phyloP scores from a whole-genome alignment of 345 rosid species.

The Gossypium raimondii region DNA sequence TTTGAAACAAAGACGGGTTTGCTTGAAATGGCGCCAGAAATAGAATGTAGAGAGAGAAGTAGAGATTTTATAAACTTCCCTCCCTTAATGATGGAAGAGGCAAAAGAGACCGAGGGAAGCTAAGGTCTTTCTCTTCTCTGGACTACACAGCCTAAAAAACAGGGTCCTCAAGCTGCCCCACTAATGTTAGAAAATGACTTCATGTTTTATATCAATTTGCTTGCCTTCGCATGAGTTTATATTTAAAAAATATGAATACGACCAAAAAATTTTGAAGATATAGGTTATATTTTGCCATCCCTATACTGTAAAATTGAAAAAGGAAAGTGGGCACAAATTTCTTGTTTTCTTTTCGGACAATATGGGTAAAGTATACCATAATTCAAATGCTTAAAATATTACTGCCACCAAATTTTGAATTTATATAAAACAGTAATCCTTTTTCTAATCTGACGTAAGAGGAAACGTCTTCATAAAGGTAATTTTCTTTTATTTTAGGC shows the following conservation, averaged over 20 bases:
- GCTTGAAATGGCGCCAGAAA: conserved; percentile 15
- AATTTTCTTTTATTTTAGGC: too few species aligned
- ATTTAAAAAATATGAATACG: too few species aligned
- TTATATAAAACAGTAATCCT: too few species aligned
- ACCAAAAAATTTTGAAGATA: too few species aligned
- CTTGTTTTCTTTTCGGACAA: neutral
- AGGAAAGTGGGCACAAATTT: neutral
- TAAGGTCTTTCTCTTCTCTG: neutral
- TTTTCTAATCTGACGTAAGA: too few species aligned
- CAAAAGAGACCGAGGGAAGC: conserved; percentile 9
- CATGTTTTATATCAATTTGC: neutral
- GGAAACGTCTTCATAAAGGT: too few species aligned
- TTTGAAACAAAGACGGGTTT: neutral
- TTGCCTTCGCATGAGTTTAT: too few species aligned
- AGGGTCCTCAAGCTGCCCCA: neutral
- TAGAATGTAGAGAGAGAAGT: neutral
- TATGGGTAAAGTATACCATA: neutral
- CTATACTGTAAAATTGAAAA: neutral
- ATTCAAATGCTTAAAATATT: too few species aligned
- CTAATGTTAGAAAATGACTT: neutral
- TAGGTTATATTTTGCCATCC: too few species aligned
- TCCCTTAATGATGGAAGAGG: conserved; percentile 22
- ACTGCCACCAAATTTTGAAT: too few species aligned
- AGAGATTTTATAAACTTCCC: conserved; percentile 24
- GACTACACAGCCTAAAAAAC: neutral